Evolutionary conservation across 2,329 filamentous ascomycete genomes (phyloP), one percentile per base, ranked within the genome.

Genomic region (Lasiodiplodia sp.): DNA sequence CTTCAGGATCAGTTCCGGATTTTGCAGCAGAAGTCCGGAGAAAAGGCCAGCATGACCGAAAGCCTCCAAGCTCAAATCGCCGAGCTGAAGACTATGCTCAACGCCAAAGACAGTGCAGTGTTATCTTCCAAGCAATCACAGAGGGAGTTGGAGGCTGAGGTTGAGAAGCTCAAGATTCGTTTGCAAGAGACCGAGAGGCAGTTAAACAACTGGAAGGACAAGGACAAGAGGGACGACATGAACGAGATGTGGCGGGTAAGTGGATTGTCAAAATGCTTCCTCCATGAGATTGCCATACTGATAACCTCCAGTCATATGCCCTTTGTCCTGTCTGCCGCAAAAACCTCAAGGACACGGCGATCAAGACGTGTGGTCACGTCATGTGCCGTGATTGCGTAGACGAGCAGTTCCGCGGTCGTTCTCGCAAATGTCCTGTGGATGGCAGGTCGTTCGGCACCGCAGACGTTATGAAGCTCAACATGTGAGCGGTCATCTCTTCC

Each of bases 381-480:
- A 97, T 98, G 80, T 99, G 96, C 86, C 90, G 91, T 76, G 87
- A 90, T 58, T 99, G 96, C 78, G 92, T 98, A 28, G 93, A 97
- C 72, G 92, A 96, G 75, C 90, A 96, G 68, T 90, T 97, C 70
- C 89, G 89, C 56, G 97, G 96, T 76, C 92, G 96, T 44, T 94
- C 95, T 82, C 88, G 96, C 73, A 98, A 98, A 80, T 99, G 96
- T 76, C 96, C 96, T 2, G 95, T 93, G 74, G 99, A 96, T 84
- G 93, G 92, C 75, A 92, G 92, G 80, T 90, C 93, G 4, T 99
- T 99, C 78, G 95, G 97, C 75, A 92, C 89, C 78, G 92, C 92
- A 80, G 96, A 99, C 78, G 89, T 93, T 70, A 96, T 97, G 93
- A 82, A 77, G 40, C 81, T 85, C 55, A 78, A 79, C 70, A 62